Base-by-base conservation (phyloP, 805 yeast genomes). In the Wilhelminamyces savonicus region DNA sequence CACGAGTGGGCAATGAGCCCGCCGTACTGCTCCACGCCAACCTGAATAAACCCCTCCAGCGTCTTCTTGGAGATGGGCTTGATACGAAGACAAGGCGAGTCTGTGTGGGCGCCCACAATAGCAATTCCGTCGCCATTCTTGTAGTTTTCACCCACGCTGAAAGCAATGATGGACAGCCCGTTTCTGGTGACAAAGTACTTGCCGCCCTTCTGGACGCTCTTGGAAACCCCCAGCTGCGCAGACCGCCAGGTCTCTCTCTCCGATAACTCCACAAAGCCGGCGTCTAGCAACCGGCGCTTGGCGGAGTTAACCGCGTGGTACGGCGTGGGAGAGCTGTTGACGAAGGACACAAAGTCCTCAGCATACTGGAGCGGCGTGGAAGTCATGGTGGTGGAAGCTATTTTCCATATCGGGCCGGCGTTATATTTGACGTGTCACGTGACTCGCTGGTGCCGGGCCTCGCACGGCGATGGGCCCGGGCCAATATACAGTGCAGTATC, bases 1-100 rank as follows among this genome's bases (percentile, higher is more conserved):
- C 97, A 90, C 4, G 95, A 76, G 52, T 85, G 96, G 77, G 97
- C 92, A 32, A 88, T 78, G 29, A 95, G 92, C 21, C 97, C 97
- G 33, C 98, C 97, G 49, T 90, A 90, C 28, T 80, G 74, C 56
- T 92, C 97, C 7, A 92, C 94, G 22, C 95, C 97, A 13, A 92
- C 76, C 54, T 88, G 95, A 32, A 76, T 69, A 47, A 77, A 90
- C 1, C 94, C 94, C 44, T 83, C 88, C 12, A 67, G 61, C 8
- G 62, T 54, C 42, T 73, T 74, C 48, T 78, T 76, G 15, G 95
- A 82, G 18, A 82, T 66, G 9, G 98, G 98, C 59, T 90, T 92
- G 42, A 90, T 74, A 50, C 94, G 72, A 41, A 90, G 66, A 19
- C 85, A 77, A 8, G 97, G 97, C 4, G 95, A 83, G 55, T 90